These are phyloP conservation scores for Aspergillus glaucus DNA, from an alignment of 2,329 filamentous ascomycete genomes.

Conservation along the genomic window DNA sequence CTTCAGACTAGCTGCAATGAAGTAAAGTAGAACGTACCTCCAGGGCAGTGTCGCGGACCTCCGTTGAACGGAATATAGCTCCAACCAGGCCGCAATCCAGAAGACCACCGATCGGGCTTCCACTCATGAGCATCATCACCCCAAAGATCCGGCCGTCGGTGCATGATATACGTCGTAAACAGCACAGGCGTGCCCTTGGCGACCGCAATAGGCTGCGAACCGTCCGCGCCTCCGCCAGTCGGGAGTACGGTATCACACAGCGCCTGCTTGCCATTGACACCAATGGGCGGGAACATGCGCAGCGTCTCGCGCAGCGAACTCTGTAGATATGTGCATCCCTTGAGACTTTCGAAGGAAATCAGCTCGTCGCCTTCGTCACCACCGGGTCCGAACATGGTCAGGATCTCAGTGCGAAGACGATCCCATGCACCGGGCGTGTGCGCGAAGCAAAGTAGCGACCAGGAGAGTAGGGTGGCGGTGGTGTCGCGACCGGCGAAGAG, in stretches of 20 bases:
- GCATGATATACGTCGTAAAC: constrained; percentile 64
- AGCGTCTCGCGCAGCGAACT: constrained; percentile 12
- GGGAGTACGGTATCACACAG: constrained; percentile 28
- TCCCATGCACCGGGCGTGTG: constrained; percentile 25
- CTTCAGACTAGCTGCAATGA: background rate
- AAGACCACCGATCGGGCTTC: background rate
- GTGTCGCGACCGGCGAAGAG: constrained; percentile 45
- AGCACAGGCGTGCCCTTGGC: constrained; percentile 57
- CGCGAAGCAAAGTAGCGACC: constrained; percentile 40
- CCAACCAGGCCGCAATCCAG: too few relatives aligned
- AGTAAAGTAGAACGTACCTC: background rate
- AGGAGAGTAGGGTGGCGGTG: constrained; percentile 34
- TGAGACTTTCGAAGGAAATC: background rate
- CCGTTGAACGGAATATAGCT: background rate
- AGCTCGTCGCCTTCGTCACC: background rate
- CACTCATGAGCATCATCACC: background rate
- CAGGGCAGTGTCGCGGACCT: background rate
- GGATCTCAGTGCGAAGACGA: constrained; percentile 22
- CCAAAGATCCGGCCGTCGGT: constrained; percentile 45
- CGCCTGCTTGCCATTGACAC: constrained; percentile 29
- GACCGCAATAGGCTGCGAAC: constrained; percentile 52
- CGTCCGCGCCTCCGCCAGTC: constrained; percentile 52
- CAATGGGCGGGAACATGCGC: constrained; percentile 33
- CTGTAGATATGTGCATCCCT: constrained; percentile 1
- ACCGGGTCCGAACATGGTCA: background rate